Percentiles rank a stretch among this genome's conserved stretches.
These are phyloP conservation scores for Lachnellula subtilissima DNA, from an alignment of 2,329 filamentous ascomycete species.

Conservation along the genomic window DNA sequence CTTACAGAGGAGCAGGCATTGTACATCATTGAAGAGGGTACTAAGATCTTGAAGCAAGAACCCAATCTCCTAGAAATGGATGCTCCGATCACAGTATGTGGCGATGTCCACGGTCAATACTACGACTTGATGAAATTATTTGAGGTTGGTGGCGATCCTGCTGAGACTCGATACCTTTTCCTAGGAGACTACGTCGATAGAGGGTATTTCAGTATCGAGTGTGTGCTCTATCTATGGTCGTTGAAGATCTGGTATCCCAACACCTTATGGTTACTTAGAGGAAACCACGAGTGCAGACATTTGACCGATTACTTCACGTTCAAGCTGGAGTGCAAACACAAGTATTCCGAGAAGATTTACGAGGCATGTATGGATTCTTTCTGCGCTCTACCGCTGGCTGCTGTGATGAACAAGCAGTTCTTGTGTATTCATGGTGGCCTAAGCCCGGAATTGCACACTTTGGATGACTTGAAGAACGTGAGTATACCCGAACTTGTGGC, in stretches of 20 bases:
- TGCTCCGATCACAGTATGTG: constrained; percentile 96
- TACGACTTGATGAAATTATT: constrained; percentile 99
- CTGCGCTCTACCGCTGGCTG: constrained; percentile 86
- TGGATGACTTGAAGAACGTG: constrained; percentile 89
- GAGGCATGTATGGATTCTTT: constrained; percentile 99
- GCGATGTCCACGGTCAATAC: constrained; percentile 97
- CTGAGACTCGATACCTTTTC: constrained; percentile 95
- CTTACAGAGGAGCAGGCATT: constrained; percentile 95
- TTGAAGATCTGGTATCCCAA: constrained; percentile 99
- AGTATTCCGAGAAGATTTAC: constrained; percentile 94
- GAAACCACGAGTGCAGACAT: constrained; percentile 98
- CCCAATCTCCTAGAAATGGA: constrained; percentile 99
- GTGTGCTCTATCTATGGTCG: constrained; percentile 94
- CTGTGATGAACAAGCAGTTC: constrained; percentile 99
- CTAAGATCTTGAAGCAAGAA: constrained; percentile 81
- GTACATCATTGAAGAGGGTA: constrained; percentile 87
- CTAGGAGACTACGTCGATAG: constrained; percentile 96
- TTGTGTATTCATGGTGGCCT: constrained; percentile 96
- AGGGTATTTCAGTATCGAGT: constrained; percentile 99
- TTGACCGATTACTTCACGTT: constrained; percentile 99
- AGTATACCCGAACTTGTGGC: constrained; percentile 30
- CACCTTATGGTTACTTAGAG: constrained; percentile 91
- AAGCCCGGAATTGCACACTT: constrained; percentile 90
- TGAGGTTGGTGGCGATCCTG: constrained; percentile 93
- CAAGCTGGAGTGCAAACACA: constrained; percentile 99